Conservation (phyloP, 1,284 basidiomycete genomes). For the Trametes sp. region DNA sequence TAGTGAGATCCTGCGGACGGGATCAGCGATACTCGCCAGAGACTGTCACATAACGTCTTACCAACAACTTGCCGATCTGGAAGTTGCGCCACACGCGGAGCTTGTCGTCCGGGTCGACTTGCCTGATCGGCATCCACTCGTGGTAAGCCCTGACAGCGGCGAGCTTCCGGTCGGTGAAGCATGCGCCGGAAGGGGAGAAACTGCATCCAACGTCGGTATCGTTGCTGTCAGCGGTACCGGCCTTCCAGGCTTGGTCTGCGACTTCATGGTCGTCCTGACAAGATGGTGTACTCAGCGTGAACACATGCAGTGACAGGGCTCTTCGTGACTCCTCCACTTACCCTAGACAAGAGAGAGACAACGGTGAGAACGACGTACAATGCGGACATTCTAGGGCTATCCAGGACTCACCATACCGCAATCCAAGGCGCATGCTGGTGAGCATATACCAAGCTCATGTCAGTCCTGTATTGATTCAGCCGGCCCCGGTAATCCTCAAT, state of each 20-base stretch:
- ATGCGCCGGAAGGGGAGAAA: slow-evolving; percentile 62
- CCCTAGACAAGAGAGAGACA: slow-evolving; percentile 4
- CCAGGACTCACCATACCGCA: slow-evolving; percentile 56
- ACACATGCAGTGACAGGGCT: too few species aligned
- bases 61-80: slow-evolving; percentile 65
- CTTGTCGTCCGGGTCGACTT: slow-evolving; percentile 66
- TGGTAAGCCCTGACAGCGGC: slow-evolving; percentile 72
- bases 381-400: too few species aligned
- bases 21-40: background rate
- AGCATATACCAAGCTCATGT: slow-evolving; percentile 55
- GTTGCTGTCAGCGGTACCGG: slow-evolving; percentile 69
- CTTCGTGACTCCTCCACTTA: too few species aligned
- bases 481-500: slow-evolving; percentile 70
- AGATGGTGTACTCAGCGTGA: background rate
- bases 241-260: slow-evolving; percentile 71
- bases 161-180: slow-evolving; percentile 70
- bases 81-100: slow-evolving; percentile 75
- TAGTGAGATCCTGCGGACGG: slow-evolving; percentile 53
- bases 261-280: slow-evolving; percentile 70
- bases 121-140: slow-evolving; percentile 76
- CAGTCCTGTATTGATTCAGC: slow-evolving; percentile 65
- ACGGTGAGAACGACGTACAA: background rate
- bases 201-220: slow-evolving; percentile 61
- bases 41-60: slow-evolving; percentile 18
- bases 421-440: slow-evolving; percentile 66